A percentile compares a stretch with the other conserved stretches of the same genome.
phyloP scores from a whole-genome alignment of 495 filamentous ascomycete genomes.

The Penicillium flavigenum region DNA sequence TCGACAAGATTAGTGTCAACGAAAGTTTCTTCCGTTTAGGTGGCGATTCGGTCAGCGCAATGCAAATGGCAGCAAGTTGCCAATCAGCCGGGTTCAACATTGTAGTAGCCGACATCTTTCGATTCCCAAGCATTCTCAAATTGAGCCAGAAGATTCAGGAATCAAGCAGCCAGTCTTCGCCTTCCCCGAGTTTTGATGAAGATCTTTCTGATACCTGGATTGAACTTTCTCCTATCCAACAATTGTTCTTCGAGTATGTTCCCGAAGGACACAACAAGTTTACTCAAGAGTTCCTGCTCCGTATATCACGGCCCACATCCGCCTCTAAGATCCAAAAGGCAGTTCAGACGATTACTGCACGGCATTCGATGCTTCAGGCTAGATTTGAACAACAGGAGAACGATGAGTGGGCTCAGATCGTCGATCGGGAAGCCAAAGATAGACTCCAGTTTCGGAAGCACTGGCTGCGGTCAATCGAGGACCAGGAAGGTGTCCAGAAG shows the following conservation, averaged over 20 bases:
- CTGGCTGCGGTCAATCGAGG: neutral
- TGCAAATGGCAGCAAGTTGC: conserved; percentile 18
- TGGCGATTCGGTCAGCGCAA: conserved; percentile 26
- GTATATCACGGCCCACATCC: neutral
- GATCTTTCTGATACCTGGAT: no score
- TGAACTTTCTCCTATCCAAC: conserved; percentile 62
- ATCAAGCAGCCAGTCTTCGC: conserved; percentile 8
- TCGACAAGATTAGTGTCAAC: conserved; percentile 34
- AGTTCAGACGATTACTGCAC: neutral
- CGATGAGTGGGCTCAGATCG: neutral
- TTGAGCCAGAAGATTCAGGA: conserved; percentile 16
- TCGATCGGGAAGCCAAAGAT: neutral
- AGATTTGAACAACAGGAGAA: neutral
- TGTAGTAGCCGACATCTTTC: conserved; percentile 16
- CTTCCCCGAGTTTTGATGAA: conserved; percentile 7
- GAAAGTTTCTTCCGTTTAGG: conserved; percentile 23
- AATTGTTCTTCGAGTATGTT: conserved; percentile 15
- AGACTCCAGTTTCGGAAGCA: neutral
- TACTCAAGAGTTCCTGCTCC: conserved; percentile 5
- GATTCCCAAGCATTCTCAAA: conserved; percentile 17
- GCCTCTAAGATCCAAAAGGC: conserved; percentile 1
- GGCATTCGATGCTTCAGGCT: neutral
- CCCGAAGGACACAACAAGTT: conserved; percentile 6
- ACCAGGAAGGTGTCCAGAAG: no score
- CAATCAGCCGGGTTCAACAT: conserved; percentile 1